A percentile compares a stretch with the other conserved stretches of the same genome.
Evolutionary conservation across 768 basidiomycete genomes (phyloP).

Genomic region (Xerocomellus intermedius): DNA sequence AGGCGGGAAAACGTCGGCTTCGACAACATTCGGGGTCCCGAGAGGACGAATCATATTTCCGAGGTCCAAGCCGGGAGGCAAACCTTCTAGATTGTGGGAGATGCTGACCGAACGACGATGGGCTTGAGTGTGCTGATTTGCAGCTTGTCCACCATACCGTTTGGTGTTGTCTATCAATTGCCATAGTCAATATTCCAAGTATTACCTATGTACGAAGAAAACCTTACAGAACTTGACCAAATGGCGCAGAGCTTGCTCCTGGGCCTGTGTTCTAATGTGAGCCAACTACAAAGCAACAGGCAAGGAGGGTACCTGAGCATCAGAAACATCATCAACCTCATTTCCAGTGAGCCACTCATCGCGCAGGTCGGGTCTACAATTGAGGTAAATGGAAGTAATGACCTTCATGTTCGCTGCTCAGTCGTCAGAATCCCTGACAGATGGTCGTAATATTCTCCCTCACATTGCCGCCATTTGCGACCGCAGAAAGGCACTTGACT

Average conservation of each 20-base stretch:
- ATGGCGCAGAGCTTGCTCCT: constrained; percentile 91
- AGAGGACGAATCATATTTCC: constrained; percentile 70
- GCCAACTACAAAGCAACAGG: constrained; percentile 1
- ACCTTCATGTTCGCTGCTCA: constrained; percentile 96
- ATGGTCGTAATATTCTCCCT: constrained; percentile 23
- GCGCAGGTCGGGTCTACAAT: constrained; percentile 92
- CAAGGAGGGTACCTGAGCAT: constrained; percentile 67
- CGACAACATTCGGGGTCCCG: constrained; percentile 74
- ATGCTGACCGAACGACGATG: constrained; percentile 84
- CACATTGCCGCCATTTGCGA: constrained; percentile 96
- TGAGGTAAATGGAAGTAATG: constrained; percentile 96
- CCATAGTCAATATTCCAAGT: constrained; percentile 6
- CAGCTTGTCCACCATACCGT: constrained; percentile 70
- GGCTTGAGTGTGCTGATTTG: constrained; percentile 49
- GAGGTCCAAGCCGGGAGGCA: constrained; percentile 72
- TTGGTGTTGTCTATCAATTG: constrained; percentile 74
- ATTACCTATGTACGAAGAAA: not conserved
- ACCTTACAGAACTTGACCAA: constrained; percentile 90
- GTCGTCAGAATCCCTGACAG: constrained; percentile 10
- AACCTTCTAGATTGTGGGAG: constrained; percentile 76
- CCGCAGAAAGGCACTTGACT: constrained; percentile 98
- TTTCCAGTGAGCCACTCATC: constrained; percentile 97
- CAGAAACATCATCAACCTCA: constrained; percentile 89
- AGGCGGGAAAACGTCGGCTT: constrained; percentile 95
- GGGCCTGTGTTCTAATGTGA: constrained; percentile 54